Evolutionary conservation across 495 filamentous ascomycete genomes (phyloP).

Genomic region (Neurospora sp.): DNA sequence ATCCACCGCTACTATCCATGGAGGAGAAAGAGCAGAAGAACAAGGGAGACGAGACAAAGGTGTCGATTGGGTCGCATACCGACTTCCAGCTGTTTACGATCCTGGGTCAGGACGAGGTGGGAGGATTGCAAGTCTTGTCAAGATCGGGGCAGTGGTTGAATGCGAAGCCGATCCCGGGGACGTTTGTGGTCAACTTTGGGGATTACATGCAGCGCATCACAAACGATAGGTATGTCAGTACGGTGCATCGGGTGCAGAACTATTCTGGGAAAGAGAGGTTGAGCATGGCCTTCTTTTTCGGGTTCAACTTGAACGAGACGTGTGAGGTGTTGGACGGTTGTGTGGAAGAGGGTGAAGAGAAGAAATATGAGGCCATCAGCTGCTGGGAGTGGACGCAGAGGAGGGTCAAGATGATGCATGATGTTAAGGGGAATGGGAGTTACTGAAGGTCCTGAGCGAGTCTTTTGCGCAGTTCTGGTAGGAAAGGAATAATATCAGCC

Average conservation of each 20-base stretch:
- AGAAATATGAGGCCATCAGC: constrained; percentile 46
- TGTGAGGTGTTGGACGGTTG: constrained; percentile 43
- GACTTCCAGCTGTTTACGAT: constrained; percentile 55
- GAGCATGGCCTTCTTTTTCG: constrained; percentile 53
- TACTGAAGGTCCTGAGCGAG: neutral
- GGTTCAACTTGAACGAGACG: constrained; percentile 38
- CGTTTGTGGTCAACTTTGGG: constrained; percentile 58
- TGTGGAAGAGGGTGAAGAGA: constrained; percentile 37
- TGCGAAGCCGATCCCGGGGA: constrained; percentile 43
- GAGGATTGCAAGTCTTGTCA: constrained; percentile 45
- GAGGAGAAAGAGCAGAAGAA: neutral
- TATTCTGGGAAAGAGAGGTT: constrained; percentile 33
- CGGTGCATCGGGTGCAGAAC: constrained; percentile 51
- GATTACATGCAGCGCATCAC: constrained; percentile 57
- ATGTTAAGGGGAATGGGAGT: neutral
- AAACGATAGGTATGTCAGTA: constrained; percentile 50
- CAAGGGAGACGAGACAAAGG: neutral
- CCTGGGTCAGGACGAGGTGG: constrained; percentile 43
- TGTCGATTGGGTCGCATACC: constrained; percentile 47
- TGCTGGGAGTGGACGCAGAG: constrained; percentile 37
- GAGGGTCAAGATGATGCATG: constrained; percentile 20
- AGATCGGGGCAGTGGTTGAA: constrained; percentile 46
- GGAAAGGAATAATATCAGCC: too few relatives aligned
- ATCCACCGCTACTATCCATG: constrained; percentile 11
- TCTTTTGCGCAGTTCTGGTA: too few relatives aligned